These are phyloP conservation scores for Vaccinium macrocarpon DNA, from an alignment of 148 eudicot species.

Conservation along the genomic window DNA sequence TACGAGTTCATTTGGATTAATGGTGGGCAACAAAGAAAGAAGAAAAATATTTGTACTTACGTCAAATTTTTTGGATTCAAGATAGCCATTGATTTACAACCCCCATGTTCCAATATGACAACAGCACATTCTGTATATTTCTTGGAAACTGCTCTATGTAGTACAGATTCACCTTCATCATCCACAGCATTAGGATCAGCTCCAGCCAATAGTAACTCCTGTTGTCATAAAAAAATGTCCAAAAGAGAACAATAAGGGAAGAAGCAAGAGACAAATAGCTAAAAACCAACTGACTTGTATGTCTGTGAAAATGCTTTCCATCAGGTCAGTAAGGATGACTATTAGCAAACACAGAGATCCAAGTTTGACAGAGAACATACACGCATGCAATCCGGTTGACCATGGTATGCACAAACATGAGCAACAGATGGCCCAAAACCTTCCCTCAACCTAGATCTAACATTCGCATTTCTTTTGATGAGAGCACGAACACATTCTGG, in stretches of 20 bases:
- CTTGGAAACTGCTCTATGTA: conserved; percentile 91
- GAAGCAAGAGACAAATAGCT: conserved; percentile 11
- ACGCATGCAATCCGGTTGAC: conserved; percentile 96
- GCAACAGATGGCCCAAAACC: conserved; percentile 87
- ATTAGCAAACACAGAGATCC: conserved; percentile 9
- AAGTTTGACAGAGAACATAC: conserved; percentile 38
- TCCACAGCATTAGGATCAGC: conserved; percentile 99
- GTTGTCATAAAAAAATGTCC: conserved; percentile 29
- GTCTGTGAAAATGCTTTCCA: neutral
- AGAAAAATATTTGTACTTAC: conserved; percentile 45
- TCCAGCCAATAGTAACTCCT: conserved; percentile 92
- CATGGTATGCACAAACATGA: conserved; percentile 92
- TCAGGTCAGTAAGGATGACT: neutral
- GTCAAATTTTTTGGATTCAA: conserved; percentile 76
- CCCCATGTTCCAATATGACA: conserved; percentile 91
- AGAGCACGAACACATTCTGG: conserved; percentile 88
- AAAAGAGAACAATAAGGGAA: neutral
- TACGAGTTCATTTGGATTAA: neutral
- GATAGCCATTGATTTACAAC: conserved; percentile 82
- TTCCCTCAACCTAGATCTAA: conserved; percentile 60
- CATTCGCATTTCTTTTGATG: conserved; percentile 63
- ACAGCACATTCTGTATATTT: conserved; percentile 87
- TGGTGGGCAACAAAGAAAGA: neutral
- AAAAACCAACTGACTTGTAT: neutral
- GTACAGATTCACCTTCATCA: conserved; percentile 96